Base-by-base conservation (phyloP, 176 grass and related monocot species). In the Bolboschoenus planiculmis region DNA sequence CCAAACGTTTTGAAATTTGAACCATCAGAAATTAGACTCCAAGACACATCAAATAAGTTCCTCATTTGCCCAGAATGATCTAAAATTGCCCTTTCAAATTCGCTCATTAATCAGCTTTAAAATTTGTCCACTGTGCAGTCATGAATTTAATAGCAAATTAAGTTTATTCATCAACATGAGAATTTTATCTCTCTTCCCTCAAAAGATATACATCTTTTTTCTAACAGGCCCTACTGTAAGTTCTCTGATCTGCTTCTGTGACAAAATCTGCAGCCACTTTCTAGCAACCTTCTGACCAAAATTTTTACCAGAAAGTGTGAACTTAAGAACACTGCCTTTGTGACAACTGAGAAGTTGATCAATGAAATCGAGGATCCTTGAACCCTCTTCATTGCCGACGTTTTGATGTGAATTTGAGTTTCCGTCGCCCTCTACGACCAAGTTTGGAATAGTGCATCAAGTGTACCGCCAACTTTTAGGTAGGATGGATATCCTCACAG, bases 331-430 rank as follows among this genome's bases (percentile, higher is more conserved):
- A 18, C 26, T 46, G 43, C 46, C 30, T 15, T 53, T 78, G 24
- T 53, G 74, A 51, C 44, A 53, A 56, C 24, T 53, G 74, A 78
- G 29, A 78, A 78, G 10, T 31, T 78, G 27, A 54, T 78, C 74
- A 21, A 78, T 8, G 14, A 30, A 53, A 29, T 78, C 47, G 4
- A 33, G 20, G 2, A 8, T 78, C 31, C 11, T 64, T 34, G 10
- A 64, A 34, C 13, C 29, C 11, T 34, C 61, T 34, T 64, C 30
- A 16, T 26, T 8, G 21, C 5, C 4, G 0, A 3, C 21, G n/a
- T 24, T 23, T 21, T 58, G 4, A 26, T 7, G 6, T 24, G 16
- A 23, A 6, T 58, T 10, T 58, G 6, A 20, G 56, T 23, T 24
- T 58, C 16, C 26, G 23, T 54, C 8, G 11, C 29, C 9, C 14